Base-by-base conservation (phyloP, 257 asterid genomes). In the Apocynum venetum region DNA sequence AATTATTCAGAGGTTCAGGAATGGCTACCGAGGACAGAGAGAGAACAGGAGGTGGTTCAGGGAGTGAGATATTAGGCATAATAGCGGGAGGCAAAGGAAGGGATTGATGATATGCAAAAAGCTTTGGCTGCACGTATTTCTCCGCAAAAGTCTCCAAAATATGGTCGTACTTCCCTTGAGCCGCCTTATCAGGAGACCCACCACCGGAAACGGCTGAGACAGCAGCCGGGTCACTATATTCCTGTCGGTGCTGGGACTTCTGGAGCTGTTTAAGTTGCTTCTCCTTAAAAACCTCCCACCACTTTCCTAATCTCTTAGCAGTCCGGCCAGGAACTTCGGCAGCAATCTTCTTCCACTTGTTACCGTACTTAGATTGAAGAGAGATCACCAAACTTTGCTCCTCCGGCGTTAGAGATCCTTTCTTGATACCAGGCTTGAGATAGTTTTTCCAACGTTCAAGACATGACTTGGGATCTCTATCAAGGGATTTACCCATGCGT, bases 281-380 rank as follows among this genome's bases (percentile, higher is more conserved):
- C 85, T 91, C 97, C 73, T 91, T 91, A 76, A 90, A 90, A 77
- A 91, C 97, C 84, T 93, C 97, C 98, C 97, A 91, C 98, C 98
- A 90, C 88, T 93, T 93, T 3, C 97, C 96, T 2, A 93, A 77
- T 6, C 97, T 87, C 81, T 93, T 93, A 63, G 98, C 96, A 60
- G 96, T 93, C 25, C 90, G 91, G 65, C 96, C 96, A 79, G 94
- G 96, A 53, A 93, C 95, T 73, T 89, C 97, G 25, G 91, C 89
- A 61, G 90, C 93, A 55, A 89, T 91, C 81, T 91, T 91, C 84
- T 91, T 91, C 96, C 93, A 91, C 88, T 91, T 93, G 84, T 89
- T 91, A 36, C 92, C 93, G 87, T 93, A 88, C 83, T 91, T 89
- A 0, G 92, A 92, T 85, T 89, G 96, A 1, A 91, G 83, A 0